These are phyloP conservation scores for Cordyceps tenuipes DNA, from an alignment of 2,329 filamentous ascomycete genomes.

Conservation along the genomic window DNA sequence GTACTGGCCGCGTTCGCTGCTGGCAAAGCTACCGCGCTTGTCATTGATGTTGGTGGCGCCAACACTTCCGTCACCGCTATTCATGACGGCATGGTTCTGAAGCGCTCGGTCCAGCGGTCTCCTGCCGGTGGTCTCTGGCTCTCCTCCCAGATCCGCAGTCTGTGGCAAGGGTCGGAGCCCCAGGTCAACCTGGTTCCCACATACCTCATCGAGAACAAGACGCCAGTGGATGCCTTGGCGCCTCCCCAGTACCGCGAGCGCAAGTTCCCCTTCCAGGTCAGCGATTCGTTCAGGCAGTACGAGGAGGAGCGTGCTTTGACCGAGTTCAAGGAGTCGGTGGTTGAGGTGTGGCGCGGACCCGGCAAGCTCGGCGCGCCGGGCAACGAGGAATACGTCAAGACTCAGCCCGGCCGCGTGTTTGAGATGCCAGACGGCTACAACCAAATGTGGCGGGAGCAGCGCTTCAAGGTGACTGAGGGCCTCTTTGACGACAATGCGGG, in stretches of 20 bases:
- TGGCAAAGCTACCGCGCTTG: slow-evolving; percentile 86
- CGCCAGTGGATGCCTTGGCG: slow-evolving; percentile 75
- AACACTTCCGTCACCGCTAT: slow-evolving; percentile 85
- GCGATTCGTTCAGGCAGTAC: slow-evolving; percentile 66
- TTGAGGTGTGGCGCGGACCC: slow-evolving; percentile 84
- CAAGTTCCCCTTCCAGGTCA: slow-evolving; percentile 54
- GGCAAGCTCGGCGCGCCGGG: slow-evolving; percentile 54
- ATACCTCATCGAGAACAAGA: slow-evolving; percentile 82
- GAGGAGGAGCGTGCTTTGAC: slow-evolving; percentile 90
- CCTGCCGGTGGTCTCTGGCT: slow-evolving; percentile 84
- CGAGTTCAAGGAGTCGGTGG: slow-evolving; percentile 96
- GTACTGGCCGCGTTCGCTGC: slow-evolving; percentile 87
- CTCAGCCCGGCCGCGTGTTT: slow-evolving; percentile 74
- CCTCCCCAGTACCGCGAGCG: slow-evolving; percentile 69
- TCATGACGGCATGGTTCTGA: slow-evolving; percentile 89
- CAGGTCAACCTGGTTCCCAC: slow-evolving; percentile 71
- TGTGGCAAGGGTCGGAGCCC: slow-evolving; percentile 64
- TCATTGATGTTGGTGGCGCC: slow-evolving; percentile 84
- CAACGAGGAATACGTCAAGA: slow-evolving; percentile 69
- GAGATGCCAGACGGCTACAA: slow-evolving; percentile 98
- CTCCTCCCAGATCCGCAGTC: slow-evolving; percentile 74
- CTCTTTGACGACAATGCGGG: slow-evolving; percentile 83
- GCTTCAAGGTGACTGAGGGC: slow-evolving; percentile 78
- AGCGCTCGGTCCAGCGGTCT: slow-evolving; percentile 80
- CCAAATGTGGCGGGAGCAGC: slow-evolving; percentile 84